Percentiles rank a stretch among this genome's conserved stretches.
Evolutionary conservation across 2,329 filamentous ascomycete genomes (phyloP).

Genomic region (Fusarium sp.): DNA sequence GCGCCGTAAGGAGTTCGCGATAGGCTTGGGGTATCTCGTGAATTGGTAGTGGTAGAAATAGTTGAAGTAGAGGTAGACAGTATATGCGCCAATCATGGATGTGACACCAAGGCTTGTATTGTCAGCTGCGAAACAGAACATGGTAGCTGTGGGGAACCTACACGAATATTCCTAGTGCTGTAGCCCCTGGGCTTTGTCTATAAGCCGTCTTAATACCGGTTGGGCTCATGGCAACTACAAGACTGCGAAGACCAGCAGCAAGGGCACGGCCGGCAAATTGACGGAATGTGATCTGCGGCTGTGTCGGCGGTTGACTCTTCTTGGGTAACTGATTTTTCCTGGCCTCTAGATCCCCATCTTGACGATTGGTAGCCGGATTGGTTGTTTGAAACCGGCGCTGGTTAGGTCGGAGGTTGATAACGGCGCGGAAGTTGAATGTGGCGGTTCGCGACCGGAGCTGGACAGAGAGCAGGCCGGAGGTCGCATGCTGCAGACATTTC

Average conservation of each 20-base stretch:
- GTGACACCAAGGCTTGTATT: slow-evolving; percentile 48
- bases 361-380: slow-evolving; percentile 21
- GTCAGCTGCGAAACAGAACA: neutral
- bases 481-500: slow-evolving; percentile 48
- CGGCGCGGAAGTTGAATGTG: slow-evolving; percentile 48
- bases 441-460: slow-evolving; percentile 50
- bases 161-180: slow-evolving; percentile 50
- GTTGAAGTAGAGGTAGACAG: slow-evolving; percentile 61
- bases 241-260: slow-evolving; percentile 52
- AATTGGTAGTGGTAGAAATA: slow-evolving; percentile 69
- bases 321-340: slow-evolving; percentile 45
- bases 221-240: slow-evolving; percentile 52
- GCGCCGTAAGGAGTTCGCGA: slow-evolving; percentile 82
- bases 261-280: slow-evolving; percentile 50
- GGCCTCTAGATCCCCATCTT: slow-evolving; percentile 28
- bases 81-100: slow-evolving; percentile 49
- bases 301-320: slow-evolving; percentile 36
- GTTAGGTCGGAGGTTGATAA: slow-evolving; percentile 47
- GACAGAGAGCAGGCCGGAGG: slow-evolving; percentile 51
- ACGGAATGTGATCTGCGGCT: slow-evolving; percentile 51
- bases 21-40: slow-evolving; percentile 73
- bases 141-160: slow-evolving; percentile 32
- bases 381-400: slow-evolving; percentile 50
- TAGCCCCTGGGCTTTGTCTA: slow-evolving; percentile 51
- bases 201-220: slow-evolving; percentile 53